Evolutionary conservation across 441 rosid species (phyloP).

Genomic region (Gossypium schwendimanii): DNA sequence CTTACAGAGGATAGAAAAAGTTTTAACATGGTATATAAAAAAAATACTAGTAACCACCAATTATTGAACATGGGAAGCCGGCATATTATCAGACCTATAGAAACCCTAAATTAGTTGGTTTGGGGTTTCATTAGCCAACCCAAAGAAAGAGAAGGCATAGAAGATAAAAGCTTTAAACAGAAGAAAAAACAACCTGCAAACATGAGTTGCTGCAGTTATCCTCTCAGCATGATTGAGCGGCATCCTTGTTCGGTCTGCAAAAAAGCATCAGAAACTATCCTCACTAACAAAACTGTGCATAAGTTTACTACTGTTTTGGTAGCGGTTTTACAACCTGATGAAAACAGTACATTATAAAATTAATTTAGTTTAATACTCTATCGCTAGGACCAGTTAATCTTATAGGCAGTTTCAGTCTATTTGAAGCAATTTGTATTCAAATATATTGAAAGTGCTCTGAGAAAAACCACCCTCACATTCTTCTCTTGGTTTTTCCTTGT

Average conservation of each 20-base stretch:
- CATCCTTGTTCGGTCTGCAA: slow-evolving; percentile 69
- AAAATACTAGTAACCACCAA: neutral
- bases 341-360: neutral
- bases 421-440: neutral
- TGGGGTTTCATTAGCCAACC: neutral
- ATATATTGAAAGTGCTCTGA: neutral
- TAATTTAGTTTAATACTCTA: neutral
- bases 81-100: neutral
- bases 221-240: slow-evolving; percentile 65
- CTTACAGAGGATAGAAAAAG: neutral
- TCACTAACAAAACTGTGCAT: neutral
- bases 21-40: neutral
- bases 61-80: neutral
- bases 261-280: neutral
- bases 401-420: neutral
- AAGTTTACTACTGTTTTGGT: neutral
- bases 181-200: slow-evolving; percentile 55
- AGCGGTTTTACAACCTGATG: neutral
- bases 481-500: neutral
- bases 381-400: neutral
- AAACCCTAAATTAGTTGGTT: neutral
- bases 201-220: slow-evolving; percentile 57
- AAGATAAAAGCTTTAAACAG: neutral
- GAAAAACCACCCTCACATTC: neutral
- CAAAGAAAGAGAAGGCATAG: neutral